Percentiles rank a stretch among this genome's conserved stretches.
Evolutionary conservation across 2,329 filamentous ascomycete species (phyloP).

Genomic region (Fusarium heterosporum): DNA sequence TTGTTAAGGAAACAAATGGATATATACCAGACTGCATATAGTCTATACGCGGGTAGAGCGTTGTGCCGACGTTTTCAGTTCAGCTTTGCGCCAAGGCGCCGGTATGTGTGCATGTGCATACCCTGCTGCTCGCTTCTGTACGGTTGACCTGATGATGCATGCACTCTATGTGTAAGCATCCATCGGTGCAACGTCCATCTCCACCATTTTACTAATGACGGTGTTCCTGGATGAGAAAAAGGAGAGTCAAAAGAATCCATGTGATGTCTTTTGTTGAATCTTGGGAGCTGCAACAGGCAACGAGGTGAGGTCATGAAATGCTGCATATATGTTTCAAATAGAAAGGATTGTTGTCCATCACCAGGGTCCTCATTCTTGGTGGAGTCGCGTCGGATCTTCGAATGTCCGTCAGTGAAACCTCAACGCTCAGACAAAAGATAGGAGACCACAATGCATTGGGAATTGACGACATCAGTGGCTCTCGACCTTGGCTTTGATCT

Average conservation of each 20-base stretch:
- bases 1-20: constrained; percentile 13
- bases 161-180: constrained; percentile 20
- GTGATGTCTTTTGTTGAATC: constrained; percentile 9
- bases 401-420: constrained; percentile 5
- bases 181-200: neutral
- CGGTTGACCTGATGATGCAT: constrained; percentile 26
- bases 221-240: neutral
- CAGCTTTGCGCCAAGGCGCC: constrained; percentile 15
- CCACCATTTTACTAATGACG: neutral
- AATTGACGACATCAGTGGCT: constrained; percentile 16
- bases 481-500: constrained; percentile 1
- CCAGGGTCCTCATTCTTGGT: constrained; percentile 4
- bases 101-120: neutral
- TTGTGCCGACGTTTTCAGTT: neutral
- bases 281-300: neutral
- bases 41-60: too few relatives aligned
- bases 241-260: neutral
- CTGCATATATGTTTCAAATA: constrained; percentile 35
- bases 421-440: constrained; percentile 9
- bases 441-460: constrained; percentile 5
- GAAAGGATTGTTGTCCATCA: neutral
- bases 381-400: constrained; percentile 12
- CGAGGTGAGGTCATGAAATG: neutral
- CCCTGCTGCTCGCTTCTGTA: constrained; percentile 32
- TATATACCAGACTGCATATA: neutral